phyloP scores from a whole-genome alignment of 2,329 filamentous ascomycete genomes.

The Escovopsis sp. region DNA sequence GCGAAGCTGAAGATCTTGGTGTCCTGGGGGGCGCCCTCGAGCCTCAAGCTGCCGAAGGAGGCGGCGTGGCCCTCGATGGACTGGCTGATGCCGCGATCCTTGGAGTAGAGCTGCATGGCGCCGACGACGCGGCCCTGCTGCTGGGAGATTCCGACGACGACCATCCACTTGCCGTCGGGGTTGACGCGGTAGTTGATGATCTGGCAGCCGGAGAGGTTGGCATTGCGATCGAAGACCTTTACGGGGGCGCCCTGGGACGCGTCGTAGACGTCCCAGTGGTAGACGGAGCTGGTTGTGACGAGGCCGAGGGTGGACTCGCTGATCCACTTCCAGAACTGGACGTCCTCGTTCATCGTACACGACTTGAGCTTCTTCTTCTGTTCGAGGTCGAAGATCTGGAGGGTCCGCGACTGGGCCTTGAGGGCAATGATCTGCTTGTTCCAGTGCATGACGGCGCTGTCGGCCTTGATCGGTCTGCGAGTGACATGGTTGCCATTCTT shows the following conservation, averaged over 20 bases:
- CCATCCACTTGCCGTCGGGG: constrained; percentile 95
- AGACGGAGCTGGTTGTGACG: constrained; percentile 81
- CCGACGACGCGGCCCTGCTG: constrained; percentile 88
- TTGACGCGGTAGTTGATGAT: constrained; percentile 99
- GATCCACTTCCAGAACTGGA: constrained; percentile 99
- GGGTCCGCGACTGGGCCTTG: constrained; percentile 82
- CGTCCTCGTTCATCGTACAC: constrained; percentile 89
- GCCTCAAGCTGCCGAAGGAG: constrained; percentile 74
- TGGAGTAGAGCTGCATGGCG: constrained; percentile 94
- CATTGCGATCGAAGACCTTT: constrained; percentile 90
- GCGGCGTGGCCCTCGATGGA: constrained; percentile 95
- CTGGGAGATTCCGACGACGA: constrained; percentile 88
- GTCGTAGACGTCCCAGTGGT: constrained; percentile 97
- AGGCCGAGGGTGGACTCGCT: constrained; percentile 77
- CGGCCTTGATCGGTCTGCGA: constrained; percentile 90
- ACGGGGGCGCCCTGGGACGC: constrained; percentile 61
- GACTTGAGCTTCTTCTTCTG: constrained; percentile 95
- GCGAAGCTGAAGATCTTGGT: constrained; percentile 96
- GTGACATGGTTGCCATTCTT: constrained; percentile 96
- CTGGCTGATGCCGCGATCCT: constrained; percentile 91
- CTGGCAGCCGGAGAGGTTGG: constrained; percentile 80
- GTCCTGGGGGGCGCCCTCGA: constrained; percentile 79
- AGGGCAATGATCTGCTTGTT: constrained; percentile 89
- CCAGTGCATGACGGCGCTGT: constrained; percentile 99
- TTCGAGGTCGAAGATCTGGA: constrained; percentile 94